Evolutionary conservation across 2,329 filamentous ascomycete species (phyloP), one percentile per base, ranked within the genome.

Genomic region (Aspergillus aculeatinus): DNA sequence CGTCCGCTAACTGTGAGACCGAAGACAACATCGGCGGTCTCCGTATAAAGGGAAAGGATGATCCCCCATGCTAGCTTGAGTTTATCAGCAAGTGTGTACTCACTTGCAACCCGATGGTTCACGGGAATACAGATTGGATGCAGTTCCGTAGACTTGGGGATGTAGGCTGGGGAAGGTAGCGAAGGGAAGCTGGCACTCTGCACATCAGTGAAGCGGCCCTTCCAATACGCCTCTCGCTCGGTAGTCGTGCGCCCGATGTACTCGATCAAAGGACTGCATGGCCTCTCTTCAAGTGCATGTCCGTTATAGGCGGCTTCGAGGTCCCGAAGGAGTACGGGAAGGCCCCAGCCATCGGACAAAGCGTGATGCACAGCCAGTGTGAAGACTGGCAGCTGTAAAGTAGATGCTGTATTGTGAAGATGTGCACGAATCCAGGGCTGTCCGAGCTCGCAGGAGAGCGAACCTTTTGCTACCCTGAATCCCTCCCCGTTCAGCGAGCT

Each of bases 21-120:
- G 51, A 62, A 62, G 3, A 59, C 53, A 4, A 62, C 47, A 49
- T 62, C 60, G 1, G 51, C 9, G 3, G 27, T 51, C 4, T 42
- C 33, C n/a, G 51, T 53, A 47, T 62, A 54, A 12, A 48, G 48
- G 16, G 60, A 50, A 16, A 51, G 39, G 9, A 59, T 42, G 10
- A 58, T 23, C 2, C 51, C 60, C 60, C 57, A 62, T 2, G 60
- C 48, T 12, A 62, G 27, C 6, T 56, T 48, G n/a, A 61, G 21
- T 6, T 48, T 52, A 3, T 51, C 52, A 25, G 25, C 61, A 23
- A 27, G 23, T 3, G 27, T 60, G n/a, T 29, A n/a, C 5, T 50
- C 23, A 29, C 48, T 29, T 50, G 14, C 23, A 21, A 5, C 10
- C 7, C 48, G 5, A 29, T 31, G 5, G 48, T 23, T 2, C 16